These are phyloP conservation scores for Cotoneaster glaucophyllus DNA, from an alignment of 306 rosid genomes.

Conservation along the genomic window DNA sequence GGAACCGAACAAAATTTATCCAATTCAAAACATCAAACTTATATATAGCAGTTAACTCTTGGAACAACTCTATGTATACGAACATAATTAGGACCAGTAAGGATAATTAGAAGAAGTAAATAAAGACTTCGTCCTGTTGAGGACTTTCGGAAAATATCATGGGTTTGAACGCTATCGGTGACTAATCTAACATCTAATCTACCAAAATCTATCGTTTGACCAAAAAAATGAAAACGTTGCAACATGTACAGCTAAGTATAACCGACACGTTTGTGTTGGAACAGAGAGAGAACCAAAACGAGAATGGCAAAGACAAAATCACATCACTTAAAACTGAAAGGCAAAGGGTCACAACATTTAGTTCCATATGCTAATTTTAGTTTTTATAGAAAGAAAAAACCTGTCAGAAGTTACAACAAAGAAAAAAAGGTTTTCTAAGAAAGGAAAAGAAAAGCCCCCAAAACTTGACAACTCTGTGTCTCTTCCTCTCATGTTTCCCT, in stretches of 20 bases:
- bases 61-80: no score
- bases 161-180: no score
- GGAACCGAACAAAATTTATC: neutral
- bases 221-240: neutral
- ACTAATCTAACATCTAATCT: no score
- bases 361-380: neutral
- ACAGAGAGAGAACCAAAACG: neutral
- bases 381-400: neutral
- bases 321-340: neutral
- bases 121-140: no score
- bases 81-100: no score
- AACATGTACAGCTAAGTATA: neutral
- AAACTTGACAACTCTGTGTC: neutral
- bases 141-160: no score
- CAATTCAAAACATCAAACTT: neutral
- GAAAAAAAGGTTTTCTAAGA: neutral
- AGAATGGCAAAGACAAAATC: neutral
- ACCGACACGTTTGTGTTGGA: neutral
- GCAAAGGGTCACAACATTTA: neutral
- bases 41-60: no score
- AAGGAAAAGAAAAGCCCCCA: neutral
- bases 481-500: conserved; percentile 1
- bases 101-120: no score
- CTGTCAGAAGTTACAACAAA: neutral
- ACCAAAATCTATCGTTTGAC: no score